These are phyloP conservation scores for Fusarium piperis DNA, from an alignment of 2,329 filamentous ascomycete genomes.

Conservation along the genomic window DNA sequence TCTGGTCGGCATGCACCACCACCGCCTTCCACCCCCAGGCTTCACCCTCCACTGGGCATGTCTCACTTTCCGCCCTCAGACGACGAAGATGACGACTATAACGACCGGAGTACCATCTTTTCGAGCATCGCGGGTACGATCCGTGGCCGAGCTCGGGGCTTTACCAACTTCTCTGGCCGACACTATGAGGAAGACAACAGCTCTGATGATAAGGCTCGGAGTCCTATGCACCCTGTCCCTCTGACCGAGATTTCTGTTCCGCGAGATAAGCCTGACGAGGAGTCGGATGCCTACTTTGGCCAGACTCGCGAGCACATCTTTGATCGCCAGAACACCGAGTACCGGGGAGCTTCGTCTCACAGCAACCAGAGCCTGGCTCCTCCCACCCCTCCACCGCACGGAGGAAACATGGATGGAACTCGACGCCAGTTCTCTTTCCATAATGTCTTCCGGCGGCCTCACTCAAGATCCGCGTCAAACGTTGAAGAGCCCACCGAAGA, in stretches of 20 bases:
- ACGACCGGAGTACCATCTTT: constrained; percentile 59
- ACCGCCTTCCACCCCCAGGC: constrained; percentile 37
- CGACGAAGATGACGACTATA: constrained; percentile 67
- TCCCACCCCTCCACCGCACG: constrained; percentile 70
- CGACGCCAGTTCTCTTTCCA: constrained; percentile 92
- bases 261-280: constrained; percentile 55
- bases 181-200: constrained; percentile 48
- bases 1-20: constrained; percentile 36
- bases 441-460: constrained; percentile 71
- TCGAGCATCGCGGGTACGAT: constrained; percentile 68
- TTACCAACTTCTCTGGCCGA: constrained; percentile 47
- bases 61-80: constrained; percentile 77
- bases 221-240: constrained; percentile 69
- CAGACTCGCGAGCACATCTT: constrained; percentile 58
- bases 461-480: constrained; percentile 41
- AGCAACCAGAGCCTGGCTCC: constrained; percentile 60
- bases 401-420: constrained; percentile 66
- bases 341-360: constrained; percentile 57
- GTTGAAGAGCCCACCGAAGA: constrained; percentile 73
- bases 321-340: constrained; percentile 56
- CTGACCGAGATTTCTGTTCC: constrained; percentile 69
- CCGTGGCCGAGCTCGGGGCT: constrained; percentile 46
- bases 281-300: constrained; percentile 53
- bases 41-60: constrained; percentile 74
- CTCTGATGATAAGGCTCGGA: constrained; percentile 56